phyloP scores from a whole-genome alignment of 2,329 filamentous ascomycete species.

The Tolypocladium tundrense region DNA sequence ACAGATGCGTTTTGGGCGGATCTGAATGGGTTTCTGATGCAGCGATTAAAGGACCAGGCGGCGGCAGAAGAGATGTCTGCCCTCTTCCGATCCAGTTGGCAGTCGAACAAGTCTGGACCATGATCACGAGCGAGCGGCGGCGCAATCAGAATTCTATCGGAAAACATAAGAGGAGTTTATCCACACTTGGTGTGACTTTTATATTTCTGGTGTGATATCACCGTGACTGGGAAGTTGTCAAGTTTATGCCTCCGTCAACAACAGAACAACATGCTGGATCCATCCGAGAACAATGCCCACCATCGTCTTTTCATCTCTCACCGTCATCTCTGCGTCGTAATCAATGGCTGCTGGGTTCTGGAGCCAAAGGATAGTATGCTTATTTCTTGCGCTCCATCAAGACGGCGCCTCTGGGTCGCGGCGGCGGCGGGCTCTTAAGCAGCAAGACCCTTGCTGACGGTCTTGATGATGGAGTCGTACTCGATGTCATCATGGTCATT shows the following conservation, averaged over 20 bases:
- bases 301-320: conserved; percentile 3
- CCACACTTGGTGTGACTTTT: conserved; percentile 8
- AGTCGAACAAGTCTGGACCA: conserved; percentile 28
- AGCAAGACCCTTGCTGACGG: conserved; percentile 52
- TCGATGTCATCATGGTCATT: conserved; percentile 79
- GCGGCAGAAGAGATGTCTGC: conserved; percentile 52
- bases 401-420: conserved; percentile 4
- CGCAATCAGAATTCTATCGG: background rate
- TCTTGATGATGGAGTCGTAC: conserved; percentile 59
- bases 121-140: conserved; percentile 4
- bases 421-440: conserved; percentile 21
- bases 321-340: conserved; percentile 16
- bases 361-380: conserved; percentile 16
- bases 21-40: conserved; percentile 67
- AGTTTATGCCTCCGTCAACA: conserved; percentile 3
- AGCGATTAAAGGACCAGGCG: conserved; percentile 63
- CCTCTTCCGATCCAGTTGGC: conserved; percentile 65
- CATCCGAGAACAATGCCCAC: conserved; percentile 1
- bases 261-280: conserved; percentile 2
- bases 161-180: background rate
- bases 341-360: conserved; percentile 11
- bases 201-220: conserved; percentile 18
- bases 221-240: conserved; percentile 14
- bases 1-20: conserved; percentile 80
- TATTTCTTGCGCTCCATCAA: conserved; percentile 13